Percentiles rank a stretch among this genome's conserved stretches.
Conservation (phyloP, 176 grass and related monocot species). For the Hordeum marinum region DNA sequence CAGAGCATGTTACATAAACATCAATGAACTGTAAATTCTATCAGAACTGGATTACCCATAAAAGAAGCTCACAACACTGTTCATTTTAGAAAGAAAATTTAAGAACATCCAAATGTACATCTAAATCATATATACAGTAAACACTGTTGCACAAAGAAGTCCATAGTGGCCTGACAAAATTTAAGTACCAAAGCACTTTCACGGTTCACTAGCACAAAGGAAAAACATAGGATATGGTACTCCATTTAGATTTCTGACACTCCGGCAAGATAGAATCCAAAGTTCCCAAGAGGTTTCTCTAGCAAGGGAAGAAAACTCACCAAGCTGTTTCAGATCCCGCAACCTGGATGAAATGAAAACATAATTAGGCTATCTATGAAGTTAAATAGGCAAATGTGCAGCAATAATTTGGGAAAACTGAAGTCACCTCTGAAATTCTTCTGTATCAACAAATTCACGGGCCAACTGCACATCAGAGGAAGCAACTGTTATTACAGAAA, state of each 20-base stretch:
- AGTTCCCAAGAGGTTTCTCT: not conserved
- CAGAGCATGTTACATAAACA: constrained; percentile 9
- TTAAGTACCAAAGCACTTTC: not conserved
- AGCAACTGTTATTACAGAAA: not conserved
- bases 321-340: constrained; percentile 91
- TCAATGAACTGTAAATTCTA: not conserved
- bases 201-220: not conserved
- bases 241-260: not conserved
- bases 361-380: not conserved
- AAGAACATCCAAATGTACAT: not conserved
- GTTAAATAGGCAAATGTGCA: constrained; percentile 6
- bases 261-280: not conserved
- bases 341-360: constrained; percentile 43
- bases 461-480: constrained; percentile 55
- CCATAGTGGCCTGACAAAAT: not conserved
- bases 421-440: constrained; percentile 82
- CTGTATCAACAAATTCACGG: constrained; percentile 83
- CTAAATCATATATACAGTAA: not conserved
- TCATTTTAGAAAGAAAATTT: not conserved
- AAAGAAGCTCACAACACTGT: not conserved
- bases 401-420: not conserved
- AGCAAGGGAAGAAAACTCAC: constrained; percentile 32
- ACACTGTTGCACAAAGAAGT: not conserved
- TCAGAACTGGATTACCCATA: not conserved
- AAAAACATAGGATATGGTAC: not conserved